These are phyloP conservation scores for Apiospora saccharicola DNA, from an alignment of 2,329 filamentous ascomycete species.

Conservation along the genomic window DNA sequence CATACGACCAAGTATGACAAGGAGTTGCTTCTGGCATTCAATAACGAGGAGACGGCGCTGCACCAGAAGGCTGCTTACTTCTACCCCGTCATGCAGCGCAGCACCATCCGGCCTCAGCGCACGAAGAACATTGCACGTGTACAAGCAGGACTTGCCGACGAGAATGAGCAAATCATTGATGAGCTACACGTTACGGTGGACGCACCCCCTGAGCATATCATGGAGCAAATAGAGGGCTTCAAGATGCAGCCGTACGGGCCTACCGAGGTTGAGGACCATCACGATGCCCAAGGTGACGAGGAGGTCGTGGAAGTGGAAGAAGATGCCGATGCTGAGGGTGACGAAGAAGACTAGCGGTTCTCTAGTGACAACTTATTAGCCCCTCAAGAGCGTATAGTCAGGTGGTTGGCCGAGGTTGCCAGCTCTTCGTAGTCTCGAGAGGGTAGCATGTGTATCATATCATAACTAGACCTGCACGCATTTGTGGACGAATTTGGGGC, in stretches of 20 bases:
- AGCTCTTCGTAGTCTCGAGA: background rate
- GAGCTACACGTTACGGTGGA: constrained; percentile 63
- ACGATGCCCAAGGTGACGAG: background rate
- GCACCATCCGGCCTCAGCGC: constrained; percentile 67
- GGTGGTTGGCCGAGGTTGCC: background rate
- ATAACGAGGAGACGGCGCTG: constrained; percentile 55
- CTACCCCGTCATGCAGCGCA: constrained; percentile 72
- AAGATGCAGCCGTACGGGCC: constrained; percentile 58
- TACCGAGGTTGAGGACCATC: constrained; percentile 34
- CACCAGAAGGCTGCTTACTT: constrained; percentile 69
- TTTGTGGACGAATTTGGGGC: background rate
- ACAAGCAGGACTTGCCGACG: constrained; percentile 52
- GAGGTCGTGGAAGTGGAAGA: constrained; percentile 15
- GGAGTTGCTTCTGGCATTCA: constrained; percentile 67
- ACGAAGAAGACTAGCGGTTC: constrained; percentile 48
- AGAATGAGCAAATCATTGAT: constrained; percentile 61
- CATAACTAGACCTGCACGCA: background rate
- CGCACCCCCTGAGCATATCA: constrained; percentile 62
- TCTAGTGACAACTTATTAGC: background rate
- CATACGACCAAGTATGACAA: constrained; percentile 68
- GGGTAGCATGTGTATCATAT: background rate
- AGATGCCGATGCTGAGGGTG: constrained; percentile 53
- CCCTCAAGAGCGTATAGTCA: background rate
- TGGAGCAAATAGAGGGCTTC: constrained; percentile 59
- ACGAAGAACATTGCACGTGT: constrained; percentile 68